A percentile compares a stretch with the other conserved stretches of the same genome.
These are phyloP conservation scores for Talaromyces verruculosus DNA, from an alignment of 2,329 filamentous ascomycete species.

Conservation along the genomic window DNA sequence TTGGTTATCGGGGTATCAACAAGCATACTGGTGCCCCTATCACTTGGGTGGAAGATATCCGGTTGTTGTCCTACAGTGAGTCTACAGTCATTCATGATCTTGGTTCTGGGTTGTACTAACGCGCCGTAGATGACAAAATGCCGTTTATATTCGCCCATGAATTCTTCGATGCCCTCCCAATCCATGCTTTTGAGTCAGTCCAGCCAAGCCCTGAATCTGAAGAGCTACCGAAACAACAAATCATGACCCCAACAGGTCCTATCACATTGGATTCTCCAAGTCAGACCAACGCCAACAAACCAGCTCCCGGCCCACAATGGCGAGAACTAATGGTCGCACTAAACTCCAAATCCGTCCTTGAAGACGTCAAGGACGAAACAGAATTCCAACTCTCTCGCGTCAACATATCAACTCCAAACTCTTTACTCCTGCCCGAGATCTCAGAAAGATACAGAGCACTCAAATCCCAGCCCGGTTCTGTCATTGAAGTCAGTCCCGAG, in stretches of 20 bases:
- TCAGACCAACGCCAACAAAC: slow-evolving; percentile 44
- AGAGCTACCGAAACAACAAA: slow-evolving; percentile 45
- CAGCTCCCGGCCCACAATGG: slow-evolving; percentile 62
- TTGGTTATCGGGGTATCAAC: slow-evolving; percentile 71
- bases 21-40: slow-evolving; percentile 75
- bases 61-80: slow-evolving; percentile 71
- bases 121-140: slow-evolving; percentile 58
- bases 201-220: slow-evolving; percentile 46
- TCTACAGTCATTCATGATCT: slow-evolving; percentile 7
- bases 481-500: slow-evolving; percentile 90
- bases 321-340: slow-evolving; percentile 77
- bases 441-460: slow-evolving; percentile 77
- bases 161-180: slow-evolving; percentile 96
- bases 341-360: slow-evolving; percentile 57
- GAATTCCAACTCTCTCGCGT: slow-evolving; percentile 88
- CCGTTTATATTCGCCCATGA: slow-evolving; percentile 97
- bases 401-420: slow-evolving; percentile 73
- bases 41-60: slow-evolving; percentile 86
- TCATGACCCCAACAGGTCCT: slow-evolving; percentile 51
- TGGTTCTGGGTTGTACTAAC: neutral
- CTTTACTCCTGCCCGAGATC: slow-evolving; percentile 77
- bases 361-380: slow-evolving; percentile 55
- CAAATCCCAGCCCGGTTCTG: slow-evolving; percentile 64
- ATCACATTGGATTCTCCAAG: slow-evolving; percentile 31
- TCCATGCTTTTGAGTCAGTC: slow-evolving; percentile 88